phyloP scores from a whole-genome alignment of 148 eudicot genomes.

The Euryodendron excelsum region DNA sequence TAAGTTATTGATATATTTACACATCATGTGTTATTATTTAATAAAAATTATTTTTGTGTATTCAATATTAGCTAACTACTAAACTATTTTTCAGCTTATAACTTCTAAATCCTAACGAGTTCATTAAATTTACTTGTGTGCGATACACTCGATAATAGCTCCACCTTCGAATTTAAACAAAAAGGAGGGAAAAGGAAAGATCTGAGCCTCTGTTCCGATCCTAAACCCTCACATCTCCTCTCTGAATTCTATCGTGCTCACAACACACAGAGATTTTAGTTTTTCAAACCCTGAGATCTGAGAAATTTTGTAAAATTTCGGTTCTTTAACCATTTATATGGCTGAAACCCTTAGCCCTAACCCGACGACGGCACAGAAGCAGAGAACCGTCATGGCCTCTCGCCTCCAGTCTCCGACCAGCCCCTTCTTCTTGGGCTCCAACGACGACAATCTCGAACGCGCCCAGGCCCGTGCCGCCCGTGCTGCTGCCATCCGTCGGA shows the following conservation, averaged over 20 bases:
- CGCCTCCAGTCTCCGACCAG: conserved; percentile 65
- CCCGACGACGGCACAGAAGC: conserved; percentile 22
- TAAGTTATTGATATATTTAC: too few relatives aligned
- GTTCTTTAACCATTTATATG: conserved; percentile 27
- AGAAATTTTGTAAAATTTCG: not conserved
- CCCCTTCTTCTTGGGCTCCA: conserved; percentile 73
- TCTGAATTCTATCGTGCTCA: not conserved
- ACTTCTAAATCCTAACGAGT: too few relatives aligned
- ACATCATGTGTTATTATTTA: too few relatives aligned
- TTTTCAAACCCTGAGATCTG: not conserved
- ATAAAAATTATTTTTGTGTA: too few relatives aligned
- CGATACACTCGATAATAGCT: too few relatives aligned
- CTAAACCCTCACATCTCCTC: not conserved
- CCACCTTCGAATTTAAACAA: not conserved
- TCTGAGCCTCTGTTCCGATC: not conserved
- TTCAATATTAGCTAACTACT: too few relatives aligned
- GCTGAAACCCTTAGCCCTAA: conserved; percentile 65
- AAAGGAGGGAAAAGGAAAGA: conserved; percentile 10
- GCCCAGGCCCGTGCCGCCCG: conserved; percentile 97
- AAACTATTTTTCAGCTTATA: too few relatives aligned
- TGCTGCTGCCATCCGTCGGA: conserved; percentile 74
- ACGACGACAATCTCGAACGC: conserved; percentile 87
- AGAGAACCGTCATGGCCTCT: conserved; percentile 26
- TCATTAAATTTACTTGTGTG: too few relatives aligned
- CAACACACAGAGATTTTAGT: too few relatives aligned